A percentile compares a stretch with the other conserved stretches of the same genome.
phyloP scores from a whole-genome alignment of 805 yeast species.

The Naumovozyma castellii region DNA sequence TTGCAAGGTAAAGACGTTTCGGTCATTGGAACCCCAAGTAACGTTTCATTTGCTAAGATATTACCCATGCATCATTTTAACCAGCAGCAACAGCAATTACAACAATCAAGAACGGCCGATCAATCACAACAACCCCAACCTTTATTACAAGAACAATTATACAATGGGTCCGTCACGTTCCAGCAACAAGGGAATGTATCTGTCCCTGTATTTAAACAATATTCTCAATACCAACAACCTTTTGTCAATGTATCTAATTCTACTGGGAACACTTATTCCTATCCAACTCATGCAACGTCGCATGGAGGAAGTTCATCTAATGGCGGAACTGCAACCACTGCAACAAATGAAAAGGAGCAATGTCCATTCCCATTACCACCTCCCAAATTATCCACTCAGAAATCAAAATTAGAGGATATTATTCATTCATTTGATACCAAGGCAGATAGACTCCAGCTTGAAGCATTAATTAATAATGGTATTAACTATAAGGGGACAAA shows the following conservation, averaged over 20 bases:
- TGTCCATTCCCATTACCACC: constrained; percentile 31
- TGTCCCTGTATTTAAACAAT: constrained; percentile 25
- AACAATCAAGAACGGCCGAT: constrained; percentile 6
- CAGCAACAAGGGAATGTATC: constrained; percentile 28
- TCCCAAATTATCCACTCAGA: constrained; percentile 16
- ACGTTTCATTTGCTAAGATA: constrained; percentile 79
- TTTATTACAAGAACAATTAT: constrained; percentile 27
- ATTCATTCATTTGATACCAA: constrained; percentile 18
- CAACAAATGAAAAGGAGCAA: constrained; percentile 21
- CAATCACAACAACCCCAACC: constrained; percentile 15
- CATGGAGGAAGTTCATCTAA: constrained; percentile 2
- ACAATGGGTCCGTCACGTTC: constrained; percentile 26
- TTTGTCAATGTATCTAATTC: constrained; percentile 2
- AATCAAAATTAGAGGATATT: constrained; percentile 11
- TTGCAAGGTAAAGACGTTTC: constrained; percentile 73
- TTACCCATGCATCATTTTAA: constrained; percentile 26
- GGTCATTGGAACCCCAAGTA: constrained; percentile 64
- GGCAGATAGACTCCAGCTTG: constrained; percentile 25
- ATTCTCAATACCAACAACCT: constrained; percentile 11
- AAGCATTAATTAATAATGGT: constrained; percentile 39
- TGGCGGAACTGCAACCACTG: background rate
- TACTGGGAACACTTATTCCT: background rate
- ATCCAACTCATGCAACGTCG: constrained; percentile 1
- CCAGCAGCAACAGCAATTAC: constrained; percentile 16
- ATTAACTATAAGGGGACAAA: constrained; percentile 38